Base-by-base conservation (phyloP, 495 filamentous ascomycete genomes). In the Neurospora cerealis region DNA sequence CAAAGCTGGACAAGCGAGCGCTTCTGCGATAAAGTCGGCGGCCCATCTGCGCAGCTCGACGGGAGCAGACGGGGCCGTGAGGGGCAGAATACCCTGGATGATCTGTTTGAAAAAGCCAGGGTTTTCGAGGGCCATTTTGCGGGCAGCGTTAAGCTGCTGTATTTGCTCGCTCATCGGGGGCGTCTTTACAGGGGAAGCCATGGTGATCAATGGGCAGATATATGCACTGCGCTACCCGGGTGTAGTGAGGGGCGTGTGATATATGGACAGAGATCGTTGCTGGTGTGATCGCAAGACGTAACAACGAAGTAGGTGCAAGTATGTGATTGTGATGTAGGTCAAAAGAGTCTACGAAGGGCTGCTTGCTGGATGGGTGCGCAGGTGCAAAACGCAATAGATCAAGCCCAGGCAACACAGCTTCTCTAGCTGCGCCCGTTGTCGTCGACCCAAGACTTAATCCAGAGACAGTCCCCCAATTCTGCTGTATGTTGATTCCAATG, bases 41-140 rank as follows among this genome's bases (percentile, higher is more conserved):
- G 94, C 96, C 96, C 96, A 99, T 91, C 95, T 86, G 81, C 93
- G 91, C 76, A 98, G 83, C 81, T 97, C 93, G 24, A 97, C 81
- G 48, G 86, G 86, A 62, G 91, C 85, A 70, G 87, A 85, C n/a
- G 91, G 88, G 39, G 91, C 91, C 78, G 98, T 91, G 78, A 98
- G 93, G 32, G 94, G 93, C 5, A 98, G 87, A 72, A 97, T 93
- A 36, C 92, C 93, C 80, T 92, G 92, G 72, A 98, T 88, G 80
- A 99, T 94, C 79, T 92, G 93, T 39, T 91, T 89, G 84, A 98
- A 99, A 82, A 94, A 92, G 73, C 87, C 86, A 40, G 93, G 84
- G 83, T 98, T 93, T 60, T 88, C 88, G 66, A 98, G 87, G 48
- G 95, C 94, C 69, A 98, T 90, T 77, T 91, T 92, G 75, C 96